A percentile compares a stretch with the other conserved stretches of the same genome.
These are phyloP conservation scores for Pseudogymnoascus sp. DNA, from an alignment of 2,329 filamentous ascomycete genomes.

Conservation along the genomic window DNA sequence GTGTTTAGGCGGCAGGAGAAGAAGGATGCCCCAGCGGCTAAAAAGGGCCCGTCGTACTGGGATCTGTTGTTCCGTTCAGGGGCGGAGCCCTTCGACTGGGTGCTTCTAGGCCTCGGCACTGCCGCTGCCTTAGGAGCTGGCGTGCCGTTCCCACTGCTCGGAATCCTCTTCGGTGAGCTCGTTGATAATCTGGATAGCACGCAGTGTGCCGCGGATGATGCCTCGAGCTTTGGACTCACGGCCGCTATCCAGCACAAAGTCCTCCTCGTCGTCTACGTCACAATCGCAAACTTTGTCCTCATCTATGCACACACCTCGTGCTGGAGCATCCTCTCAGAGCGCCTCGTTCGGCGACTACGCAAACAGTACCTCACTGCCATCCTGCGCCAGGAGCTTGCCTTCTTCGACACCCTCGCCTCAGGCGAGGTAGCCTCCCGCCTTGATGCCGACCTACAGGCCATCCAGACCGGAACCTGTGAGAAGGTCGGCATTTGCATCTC, in stretches of 20 bases:
- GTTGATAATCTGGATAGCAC: slow-evolving; percentile 45
- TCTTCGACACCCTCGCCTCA: slow-evolving; percentile 46
- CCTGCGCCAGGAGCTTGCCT: slow-evolving; percentile 44
- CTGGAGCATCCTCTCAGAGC: slow-evolving; percentile 44
- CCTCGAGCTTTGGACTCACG: slow-evolving; percentile 27
- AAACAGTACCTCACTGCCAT: slow-evolving; percentile 40
- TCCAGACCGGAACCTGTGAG: slow-evolving; percentile 52
- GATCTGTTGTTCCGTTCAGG: slow-evolving; percentile 2
- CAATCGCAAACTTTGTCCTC: slow-evolving; percentile 43
- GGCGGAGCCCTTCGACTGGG: slow-evolving; percentile 21
- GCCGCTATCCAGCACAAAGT: slow-evolving; percentile 48
- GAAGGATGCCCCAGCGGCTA: background rate
- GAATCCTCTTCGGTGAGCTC: slow-evolving; percentile 57
- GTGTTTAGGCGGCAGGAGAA: background rate
- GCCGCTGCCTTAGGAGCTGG: slow-evolving; percentile 47
- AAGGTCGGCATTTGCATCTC: slow-evolving; percentile 52
- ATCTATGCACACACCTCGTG: slow-evolving; percentile 43
- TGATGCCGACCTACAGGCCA: slow-evolving; percentile 49
- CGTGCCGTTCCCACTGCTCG: slow-evolving; percentile 56
- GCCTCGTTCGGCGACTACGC: slow-evolving; percentile 40
- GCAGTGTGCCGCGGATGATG: background rate
- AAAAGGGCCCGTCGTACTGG: background rate
- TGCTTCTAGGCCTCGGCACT: slow-evolving; percentile 32
- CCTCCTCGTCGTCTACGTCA: slow-evolving; percentile 53
- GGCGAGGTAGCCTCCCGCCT: slow-evolving; percentile 48